Evolutionary conservation across 1,284 basidiomycete species (phyloP).

Genomic region (Austropuccinia psidii): DNA sequence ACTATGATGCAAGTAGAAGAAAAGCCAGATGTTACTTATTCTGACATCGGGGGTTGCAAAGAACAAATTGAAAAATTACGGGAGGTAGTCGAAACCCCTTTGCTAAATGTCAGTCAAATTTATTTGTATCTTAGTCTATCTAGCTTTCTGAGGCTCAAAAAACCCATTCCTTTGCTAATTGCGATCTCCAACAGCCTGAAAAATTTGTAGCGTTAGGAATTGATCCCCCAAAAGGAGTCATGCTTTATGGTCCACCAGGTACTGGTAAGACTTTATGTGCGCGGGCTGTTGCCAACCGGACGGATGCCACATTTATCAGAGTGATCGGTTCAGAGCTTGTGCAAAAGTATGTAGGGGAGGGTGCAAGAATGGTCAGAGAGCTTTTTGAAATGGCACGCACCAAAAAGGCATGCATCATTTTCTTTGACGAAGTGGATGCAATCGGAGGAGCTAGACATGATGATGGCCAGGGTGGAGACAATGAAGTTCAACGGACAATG

Average conservation of each 20-base stretch:
- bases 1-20: constrained; percentile 99
- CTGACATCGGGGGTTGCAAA: constrained; percentile 96
- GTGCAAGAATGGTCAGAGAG: constrained; percentile 96
- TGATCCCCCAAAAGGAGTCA: constrained; percentile 96
- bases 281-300: constrained; percentile 94
- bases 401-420: constrained; percentile 99
- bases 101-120: constrained; percentile 64
- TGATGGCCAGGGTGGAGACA: constrained; percentile 97
- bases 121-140: background rate
- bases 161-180: constrained; percentile 41
- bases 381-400: constrained; percentile 98
- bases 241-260: constrained; percentile 89
- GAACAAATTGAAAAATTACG: constrained; percentile 99
- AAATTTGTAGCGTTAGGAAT: constrained; percentile 97
- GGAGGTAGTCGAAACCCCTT: constrained; percentile 96
- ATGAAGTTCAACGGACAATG: constrained; percentile 99
- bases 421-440: constrained; percentile 97
- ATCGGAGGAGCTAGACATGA: constrained; percentile 99
- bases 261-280: constrained; percentile 99
- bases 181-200: constrained; percentile 63
- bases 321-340: constrained; percentile 98
- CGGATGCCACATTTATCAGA: constrained; percentile 98
- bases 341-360: constrained; percentile 99
- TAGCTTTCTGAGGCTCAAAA: background rate
- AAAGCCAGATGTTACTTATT: constrained; percentile 97